Percentiles rank a stretch among this genome's conserved stretches.
Evolutionary conservation across 306 rosid genomes (phyloP).

Genomic region (Ormosia semicastrata): DNA sequence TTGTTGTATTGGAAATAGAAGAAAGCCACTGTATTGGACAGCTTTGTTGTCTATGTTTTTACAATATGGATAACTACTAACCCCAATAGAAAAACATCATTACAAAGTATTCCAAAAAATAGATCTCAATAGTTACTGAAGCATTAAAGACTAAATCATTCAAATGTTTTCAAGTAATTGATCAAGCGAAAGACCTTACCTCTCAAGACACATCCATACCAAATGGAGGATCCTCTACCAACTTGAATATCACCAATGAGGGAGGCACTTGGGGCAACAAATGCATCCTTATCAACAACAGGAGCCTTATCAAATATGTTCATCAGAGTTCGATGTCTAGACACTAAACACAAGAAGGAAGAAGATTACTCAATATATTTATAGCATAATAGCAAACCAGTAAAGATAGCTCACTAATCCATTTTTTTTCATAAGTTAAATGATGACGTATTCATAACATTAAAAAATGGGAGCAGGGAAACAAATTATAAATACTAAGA

Average conservation of each 20-base stretch:
- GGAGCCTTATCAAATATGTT: constrained; percentile 91
- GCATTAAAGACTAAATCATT: not conserved
- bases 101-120: not conserved
- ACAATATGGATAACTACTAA: not conserved
- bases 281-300: constrained; percentile 73
- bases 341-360: constrained; percentile 44
- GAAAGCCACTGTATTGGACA: not conserved
- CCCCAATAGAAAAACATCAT: not conserved
- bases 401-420: not conserved
- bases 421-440: not conserved
- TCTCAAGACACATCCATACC: constrained; percentile 98
- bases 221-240: constrained; percentile 83
- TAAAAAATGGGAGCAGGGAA: not conserved
- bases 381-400: constrained; percentile 10
- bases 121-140: not conserved
- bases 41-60: not conserved
- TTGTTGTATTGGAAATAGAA: not conserved
- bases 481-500: not conserved
- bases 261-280: constrained; percentile 96
- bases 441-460: not conserved
- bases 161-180: not conserved
- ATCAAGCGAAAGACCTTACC: constrained; percentile 43
- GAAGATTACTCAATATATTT: not conserved
- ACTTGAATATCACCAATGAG: constrained; percentile 79
- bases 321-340: constrained; percentile 93